Evolutionary conservation across 1,139 yeast species (phyloP).

Genomic region (Blastobotrys buckinghamii): DNA sequence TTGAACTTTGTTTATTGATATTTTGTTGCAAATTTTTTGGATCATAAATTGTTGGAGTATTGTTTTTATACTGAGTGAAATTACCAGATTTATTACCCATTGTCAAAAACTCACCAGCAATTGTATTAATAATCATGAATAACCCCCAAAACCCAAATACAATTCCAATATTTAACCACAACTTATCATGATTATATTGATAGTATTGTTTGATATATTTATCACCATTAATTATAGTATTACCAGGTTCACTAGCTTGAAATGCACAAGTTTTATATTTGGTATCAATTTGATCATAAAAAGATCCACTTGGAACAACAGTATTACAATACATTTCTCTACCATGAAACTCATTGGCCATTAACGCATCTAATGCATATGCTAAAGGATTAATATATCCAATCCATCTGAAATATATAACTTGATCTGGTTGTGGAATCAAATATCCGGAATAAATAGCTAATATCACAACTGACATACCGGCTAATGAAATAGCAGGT

Average conservation of each 20-base stretch:
- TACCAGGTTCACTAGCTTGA: slow-evolving; percentile 38
- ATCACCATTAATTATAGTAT: slow-evolving; percentile 39
- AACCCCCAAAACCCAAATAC: slow-evolving; percentile 32
- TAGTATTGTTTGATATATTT: slow-evolving; percentile 34
- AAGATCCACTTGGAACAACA: slow-evolving; percentile 32
- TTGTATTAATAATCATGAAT: slow-evolving; percentile 31
- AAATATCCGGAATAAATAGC: slow-evolving; percentile 48
- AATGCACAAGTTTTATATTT: slow-evolving; percentile 40
- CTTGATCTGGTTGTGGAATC: slow-evolving; percentile 44
- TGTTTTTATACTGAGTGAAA: neutral
- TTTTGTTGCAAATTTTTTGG: slow-evolving; percentile 30
- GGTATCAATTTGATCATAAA: slow-evolving; percentile 34
- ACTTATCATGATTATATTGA: slow-evolving; percentile 33
- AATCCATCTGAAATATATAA: slow-evolving; percentile 50
- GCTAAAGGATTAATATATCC: slow-evolving; percentile 44
- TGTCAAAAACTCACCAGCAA: slow-evolving; percentile 32
- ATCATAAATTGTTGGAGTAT: no score
- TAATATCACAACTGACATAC: slow-evolving; percentile 41
- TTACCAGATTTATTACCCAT: neutral
- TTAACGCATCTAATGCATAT: slow-evolving; percentile 42
- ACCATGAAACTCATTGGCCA: slow-evolving; percentile 43
- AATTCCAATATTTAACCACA: slow-evolving; percentile 38
- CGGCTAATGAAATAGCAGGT: slow-evolving; percentile 51
- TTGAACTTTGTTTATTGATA: slow-evolving; percentile 20
- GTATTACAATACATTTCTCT: slow-evolving; percentile 37